These are phyloP conservation scores for Wickerhamomyces sp. DNA, from an alignment of 1,139 yeast species.

Conservation along the genomic window DNA sequence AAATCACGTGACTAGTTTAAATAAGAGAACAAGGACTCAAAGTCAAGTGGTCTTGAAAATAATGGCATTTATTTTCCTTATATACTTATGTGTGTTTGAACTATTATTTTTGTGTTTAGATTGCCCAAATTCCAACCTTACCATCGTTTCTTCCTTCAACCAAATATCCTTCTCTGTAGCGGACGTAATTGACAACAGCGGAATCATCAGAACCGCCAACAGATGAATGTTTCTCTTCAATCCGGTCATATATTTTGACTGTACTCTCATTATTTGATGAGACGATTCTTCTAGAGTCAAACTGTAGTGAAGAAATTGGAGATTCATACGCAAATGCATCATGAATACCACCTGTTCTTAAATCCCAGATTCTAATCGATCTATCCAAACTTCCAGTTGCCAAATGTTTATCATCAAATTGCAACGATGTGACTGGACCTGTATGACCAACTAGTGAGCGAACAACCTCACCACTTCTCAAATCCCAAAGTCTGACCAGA, in stretches of 20 bases:
- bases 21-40: too few relatives aligned
- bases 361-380: constrained; percentile 66
- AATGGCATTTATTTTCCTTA: too few relatives aligned
- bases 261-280: constrained; percentile 43
- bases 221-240: constrained; percentile 45
- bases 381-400: constrained; percentile 64
- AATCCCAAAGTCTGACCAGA: constrained; percentile 68
- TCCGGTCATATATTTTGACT: constrained; percentile 53
- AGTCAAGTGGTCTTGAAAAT: too few relatives aligned
- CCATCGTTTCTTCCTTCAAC: constrained; percentile 61
- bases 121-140: constrained; percentile 55
- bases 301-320: constrained; percentile 47
- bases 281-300: constrained; percentile 51
- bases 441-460: constrained; percentile 66
- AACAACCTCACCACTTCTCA: constrained; percentile 63
- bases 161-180: constrained; percentile 55
- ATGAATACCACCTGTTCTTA: constrained; percentile 56
- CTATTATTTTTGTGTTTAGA: constrained; percentile 19
- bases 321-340: constrained; percentile 55
- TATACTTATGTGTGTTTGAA: too few relatives aligned
- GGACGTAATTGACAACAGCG: constrained; percentile 34
- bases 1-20: too few relatives aligned
- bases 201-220: constrained; percentile 37
- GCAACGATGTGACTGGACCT: constrained; percentile 62
- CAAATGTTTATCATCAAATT: constrained; percentile 59